Percentiles rank a stretch among this genome's conserved stretches.
phyloP scores from a whole-genome alignment of 1,284 basidiomycete species.

The Omphalotus olearius region DNA sequence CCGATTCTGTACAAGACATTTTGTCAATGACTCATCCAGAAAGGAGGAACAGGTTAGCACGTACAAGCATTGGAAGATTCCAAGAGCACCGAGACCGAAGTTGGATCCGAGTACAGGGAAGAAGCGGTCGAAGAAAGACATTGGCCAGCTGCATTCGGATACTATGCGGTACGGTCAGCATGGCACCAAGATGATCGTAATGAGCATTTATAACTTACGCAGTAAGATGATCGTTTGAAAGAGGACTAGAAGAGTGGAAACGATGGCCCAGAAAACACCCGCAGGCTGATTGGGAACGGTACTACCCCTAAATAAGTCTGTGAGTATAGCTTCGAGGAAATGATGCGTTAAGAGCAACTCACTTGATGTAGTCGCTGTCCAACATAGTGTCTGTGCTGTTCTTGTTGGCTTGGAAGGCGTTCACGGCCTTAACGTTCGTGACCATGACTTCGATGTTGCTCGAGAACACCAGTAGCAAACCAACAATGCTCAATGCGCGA shows the following conservation, averaged over 20 bases:
- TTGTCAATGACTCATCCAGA: conserved; percentile 7
- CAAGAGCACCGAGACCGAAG: conserved; percentile 82
- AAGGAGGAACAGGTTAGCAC: conserved; percentile 24
- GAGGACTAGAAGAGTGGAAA: conserved; percentile 81
- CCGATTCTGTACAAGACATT: conserved; percentile 48
- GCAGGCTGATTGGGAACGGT: conserved; percentile 89
- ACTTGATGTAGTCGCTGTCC: conserved; percentile 75
- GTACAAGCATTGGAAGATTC: conserved; percentile 78
- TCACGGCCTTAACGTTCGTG: conserved; percentile 76
- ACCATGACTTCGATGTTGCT: conserved; percentile 80
- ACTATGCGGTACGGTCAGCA: conserved; percentile 24
- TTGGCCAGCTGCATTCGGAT: conserved; percentile 78
- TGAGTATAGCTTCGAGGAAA: background rate
- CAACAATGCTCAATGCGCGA: conserved; percentile 73
- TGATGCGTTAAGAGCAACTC: conserved; percentile 24
- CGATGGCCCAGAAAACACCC: conserved; percentile 84
- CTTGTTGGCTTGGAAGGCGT: conserved; percentile 46
- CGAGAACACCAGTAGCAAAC: conserved; percentile 70
- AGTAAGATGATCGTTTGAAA: conserved; percentile 77
- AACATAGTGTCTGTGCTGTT: conserved; percentile 28
- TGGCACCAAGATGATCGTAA: too few species aligned
- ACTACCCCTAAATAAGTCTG: conserved; percentile 46
- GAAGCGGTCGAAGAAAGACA: conserved; percentile 72
- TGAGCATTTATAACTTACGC: background rate
- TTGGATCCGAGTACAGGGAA: conserved; percentile 79